phyloP scores from a whole-genome alignment of 306 rosid genomes.

The Acmispon strigosus region DNA sequence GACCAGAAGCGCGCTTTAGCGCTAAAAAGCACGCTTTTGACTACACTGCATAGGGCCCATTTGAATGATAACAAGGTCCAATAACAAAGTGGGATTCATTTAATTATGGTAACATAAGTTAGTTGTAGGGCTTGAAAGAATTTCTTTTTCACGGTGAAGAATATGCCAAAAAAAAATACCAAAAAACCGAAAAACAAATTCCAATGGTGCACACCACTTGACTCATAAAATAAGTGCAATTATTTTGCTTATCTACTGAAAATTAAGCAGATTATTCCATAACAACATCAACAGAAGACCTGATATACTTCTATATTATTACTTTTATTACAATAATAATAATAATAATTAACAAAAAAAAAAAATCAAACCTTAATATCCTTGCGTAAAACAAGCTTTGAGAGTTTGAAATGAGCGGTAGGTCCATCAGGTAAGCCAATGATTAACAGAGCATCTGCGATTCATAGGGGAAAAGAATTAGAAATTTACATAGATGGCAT shows the following conservation, averaged over 20 bases:
- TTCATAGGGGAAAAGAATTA: constrained; percentile 6
- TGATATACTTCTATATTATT: neutral
- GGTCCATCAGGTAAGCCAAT: constrained; percentile 85
- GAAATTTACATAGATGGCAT: neutral
- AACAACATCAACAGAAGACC: neutral
- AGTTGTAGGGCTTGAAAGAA: neutral
- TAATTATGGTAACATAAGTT: too few species aligned
- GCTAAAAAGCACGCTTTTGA: too few species aligned
- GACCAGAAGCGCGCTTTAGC: too few species aligned
- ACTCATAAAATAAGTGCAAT: neutral
- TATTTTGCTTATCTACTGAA: neutral
- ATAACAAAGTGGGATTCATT: neutral
- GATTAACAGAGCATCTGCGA: constrained; percentile 67
- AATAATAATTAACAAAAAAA: too few species aligned
- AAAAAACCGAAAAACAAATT: constrained; percentile 8
- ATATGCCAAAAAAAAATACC: neutral
- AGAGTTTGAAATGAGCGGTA: constrained; percentile 88
- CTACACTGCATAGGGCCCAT: too few species aligned
- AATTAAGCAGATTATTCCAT: neutral
- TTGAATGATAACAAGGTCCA: neutral
- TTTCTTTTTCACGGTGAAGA: neutral
- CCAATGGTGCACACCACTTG: neutral
- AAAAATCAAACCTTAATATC: constrained; percentile 61
- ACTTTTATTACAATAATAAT: too few species aligned
- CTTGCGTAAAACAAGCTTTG: constrained; percentile 72